Conservation (phyloP, 345 rosid species). For the Geranium rotundifolium region DNA sequence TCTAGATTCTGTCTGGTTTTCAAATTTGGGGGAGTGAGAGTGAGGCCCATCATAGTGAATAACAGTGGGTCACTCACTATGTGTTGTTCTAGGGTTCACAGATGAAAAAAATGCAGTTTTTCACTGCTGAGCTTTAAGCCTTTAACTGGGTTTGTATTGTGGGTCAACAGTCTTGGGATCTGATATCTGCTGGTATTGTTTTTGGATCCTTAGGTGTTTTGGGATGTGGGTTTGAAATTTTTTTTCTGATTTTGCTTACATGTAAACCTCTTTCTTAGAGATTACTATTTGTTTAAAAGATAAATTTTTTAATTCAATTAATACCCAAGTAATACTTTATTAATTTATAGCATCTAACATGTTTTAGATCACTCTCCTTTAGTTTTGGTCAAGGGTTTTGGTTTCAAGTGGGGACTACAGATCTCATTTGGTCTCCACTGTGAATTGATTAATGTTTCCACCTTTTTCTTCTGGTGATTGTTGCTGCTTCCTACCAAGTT, state of each 20-base stretch:
- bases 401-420: slow-evolving; percentile 19
- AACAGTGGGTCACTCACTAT: slow-evolving; percentile 10
- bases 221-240: slow-evolving; percentile 22
- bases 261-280: slow-evolving; percentile 2
- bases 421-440: slow-evolving; percentile 2
- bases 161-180: slow-evolving; percentile 19
- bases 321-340: too few relatives aligned
- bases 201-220: slow-evolving; percentile 8
- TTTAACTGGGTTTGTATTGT: background rate
- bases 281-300: slow-evolving; percentile 4
- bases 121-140: background rate
- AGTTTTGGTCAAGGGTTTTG: slow-evolving; percentile 16
- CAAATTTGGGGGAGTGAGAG: slow-evolving; percentile 4
- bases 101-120: background rate
- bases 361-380: background rate
- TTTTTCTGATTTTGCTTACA: slow-evolving; percentile 1
- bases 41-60: background rate
- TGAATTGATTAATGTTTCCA: slow-evolving; percentile 1
- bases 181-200: slow-evolving; percentile 7
- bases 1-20: slow-evolving; percentile 22
- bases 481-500: slow-evolving; percentile 26
- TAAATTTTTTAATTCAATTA: slow-evolving; percentile 6
- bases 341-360: too few relatives aligned
- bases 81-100: slow-evolving; percentile 13
- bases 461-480: background rate